Evolutionary conservation across 768 basidiomycete species (phyloP).

Genomic region (Tricholoma bakamatsutake): DNA sequence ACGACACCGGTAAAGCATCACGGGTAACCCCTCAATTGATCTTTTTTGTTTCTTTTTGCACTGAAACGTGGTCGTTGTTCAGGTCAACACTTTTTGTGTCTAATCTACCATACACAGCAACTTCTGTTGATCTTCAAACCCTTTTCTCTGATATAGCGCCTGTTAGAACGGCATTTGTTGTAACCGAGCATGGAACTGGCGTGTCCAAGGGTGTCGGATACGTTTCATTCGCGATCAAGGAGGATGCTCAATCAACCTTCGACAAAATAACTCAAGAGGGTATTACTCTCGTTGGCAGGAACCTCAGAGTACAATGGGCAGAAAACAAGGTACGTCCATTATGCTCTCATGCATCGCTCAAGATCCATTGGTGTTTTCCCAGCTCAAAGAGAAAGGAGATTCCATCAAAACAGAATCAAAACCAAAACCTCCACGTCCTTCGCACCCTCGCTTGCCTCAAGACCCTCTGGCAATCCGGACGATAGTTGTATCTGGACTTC

Average conservation of each 20-base stretch:
- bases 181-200: slow-evolving; percentile 68
- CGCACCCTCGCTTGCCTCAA: slow-evolving; percentile 30
- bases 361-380: neutral
- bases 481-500: slow-evolving; percentile 70
- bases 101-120: slow-evolving; percentile 86
- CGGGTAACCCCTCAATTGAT: slow-evolving; percentile 23
- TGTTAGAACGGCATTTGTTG: slow-evolving; percentile 90
- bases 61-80: slow-evolving; percentile 3
- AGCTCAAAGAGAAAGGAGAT: slow-evolving; percentile 40
- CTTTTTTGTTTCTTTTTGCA: neutral
- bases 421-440: slow-evolving; percentile 30
- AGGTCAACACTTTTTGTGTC: slow-evolving; percentile 91
- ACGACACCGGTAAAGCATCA: slow-evolving; percentile 15
- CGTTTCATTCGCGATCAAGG: slow-evolving; percentile 83
- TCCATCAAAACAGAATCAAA: slow-evolving; percentile 34
- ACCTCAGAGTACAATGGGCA: slow-evolving; percentile 75
- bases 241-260: slow-evolving; percentile 79
- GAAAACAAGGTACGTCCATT: slow-evolving; percentile 55
- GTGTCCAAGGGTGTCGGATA: slow-evolving; percentile 95
- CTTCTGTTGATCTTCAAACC: slow-evolving; percentile 85
- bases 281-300: slow-evolving; percentile 61
- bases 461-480: slow-evolving; percentile 87
- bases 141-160: slow-evolving; percentile 96
- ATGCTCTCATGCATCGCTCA: neutral
- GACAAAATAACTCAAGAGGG: slow-evolving; percentile 60